Evolutionary conservation across 352 stramenopile genomes (phyloP).

Genomic region (Phytophthora pini): DNA sequence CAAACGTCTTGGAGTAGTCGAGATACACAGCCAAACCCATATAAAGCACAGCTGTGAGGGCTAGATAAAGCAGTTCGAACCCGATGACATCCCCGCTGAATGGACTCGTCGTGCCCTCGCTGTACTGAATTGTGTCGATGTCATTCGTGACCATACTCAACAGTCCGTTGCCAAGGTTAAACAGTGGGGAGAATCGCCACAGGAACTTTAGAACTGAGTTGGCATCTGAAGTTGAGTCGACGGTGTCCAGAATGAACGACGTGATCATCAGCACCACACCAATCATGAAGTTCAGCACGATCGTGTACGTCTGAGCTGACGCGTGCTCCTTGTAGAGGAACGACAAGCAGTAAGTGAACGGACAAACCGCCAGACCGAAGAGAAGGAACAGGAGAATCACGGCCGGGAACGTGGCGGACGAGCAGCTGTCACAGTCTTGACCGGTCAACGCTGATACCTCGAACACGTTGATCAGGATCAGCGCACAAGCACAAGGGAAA

Average conservation of each 20-base stretch:
- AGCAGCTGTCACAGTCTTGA: slow-evolving; percentile 49
- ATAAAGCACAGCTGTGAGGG: slow-evolving; percentile 44
- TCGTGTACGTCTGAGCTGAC: slow-evolving; percentile 61
- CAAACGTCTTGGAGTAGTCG: slow-evolving; percentile 66
- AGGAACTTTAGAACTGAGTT: slow-evolving; percentile 69
- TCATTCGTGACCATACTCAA: slow-evolving; percentile 36
- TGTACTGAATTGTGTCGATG: slow-evolving; percentile 13
- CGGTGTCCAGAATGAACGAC: slow-evolving; percentile 51
- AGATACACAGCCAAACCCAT: slow-evolving; percentile 48
- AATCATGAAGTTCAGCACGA: slow-evolving; percentile 69
- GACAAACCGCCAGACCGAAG: slow-evolving; percentile 56
- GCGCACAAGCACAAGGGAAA: slow-evolving; percentile 44
- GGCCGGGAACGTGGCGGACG: slow-evolving; percentile 40
- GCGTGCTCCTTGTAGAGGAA: slow-evolving; percentile 64
- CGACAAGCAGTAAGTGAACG: slow-evolving; percentile 67
- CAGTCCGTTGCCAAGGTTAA: slow-evolving; percentile 46
- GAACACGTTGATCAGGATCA: slow-evolving; percentile 52
- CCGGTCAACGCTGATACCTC: slow-evolving; percentile 51
- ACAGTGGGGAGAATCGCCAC: slow-evolving; percentile 67
- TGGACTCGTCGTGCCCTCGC: slow-evolving; percentile 19
- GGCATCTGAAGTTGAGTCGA: slow-evolving; percentile 43
- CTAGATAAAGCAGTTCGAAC: slow-evolving; percentile 57
- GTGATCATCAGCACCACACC: slow-evolving; percentile 62
- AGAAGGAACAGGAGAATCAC: slow-evolving; percentile 62
- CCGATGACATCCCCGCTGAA: slow-evolving; percentile 60